Evolutionary conservation across 1,139 yeast species (phyloP), one percentile per base, ranked within the genome.

Genomic region (Candida pseudoviswanathii): DNA sequence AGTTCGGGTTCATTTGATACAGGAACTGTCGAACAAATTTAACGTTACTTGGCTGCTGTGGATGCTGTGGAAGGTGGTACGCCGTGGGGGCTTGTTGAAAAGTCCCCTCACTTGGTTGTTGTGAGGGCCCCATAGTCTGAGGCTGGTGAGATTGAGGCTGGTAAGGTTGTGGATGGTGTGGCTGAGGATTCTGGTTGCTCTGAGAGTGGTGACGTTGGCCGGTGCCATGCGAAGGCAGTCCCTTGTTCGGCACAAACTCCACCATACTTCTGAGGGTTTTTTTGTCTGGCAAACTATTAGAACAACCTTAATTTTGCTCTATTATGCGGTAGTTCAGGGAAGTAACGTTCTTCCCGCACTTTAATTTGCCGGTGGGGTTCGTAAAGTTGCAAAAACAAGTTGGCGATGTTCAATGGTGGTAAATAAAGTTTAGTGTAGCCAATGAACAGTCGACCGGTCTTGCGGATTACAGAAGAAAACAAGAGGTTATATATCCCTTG

Each of bases 11-110:
- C 25, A 46, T 36, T 24, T 49, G 50, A 33, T 45, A 51, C 40
- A 43, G 51, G 43, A 49, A 49, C 10, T 51, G 56, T 37, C 56
- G 37, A 7, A 51, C 51, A 44, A 43, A 53, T 31, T 53, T 53
- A 7, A 51, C 24, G 31, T 30, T 51, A 16, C 46, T 37, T 21
- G 45, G 45, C 38, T 44, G 36, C 27, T 38, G 48, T 27, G 30
- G 30, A 8, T 27, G 30, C 6, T 27, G 30, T 27, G 6, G 30
- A 6, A 6, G 30, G 9, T 6, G 6, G n/a, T 42, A 32, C 2
- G 44, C 46, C 40, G 40, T 46, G n/a, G 47, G 47, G 24, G 46
- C 41, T 27, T 45, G 39, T 7, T 30, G 39, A 27, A 21, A 26
- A 7, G 5, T 30, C 21, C 8, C 33, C 26, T 3, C 27, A 31